Evolutionary conservation across 495 filamentous ascomycete genomes (phyloP), one percentile per base, ranked within the genome.

Genomic region (Penicillium silybi): DNA sequence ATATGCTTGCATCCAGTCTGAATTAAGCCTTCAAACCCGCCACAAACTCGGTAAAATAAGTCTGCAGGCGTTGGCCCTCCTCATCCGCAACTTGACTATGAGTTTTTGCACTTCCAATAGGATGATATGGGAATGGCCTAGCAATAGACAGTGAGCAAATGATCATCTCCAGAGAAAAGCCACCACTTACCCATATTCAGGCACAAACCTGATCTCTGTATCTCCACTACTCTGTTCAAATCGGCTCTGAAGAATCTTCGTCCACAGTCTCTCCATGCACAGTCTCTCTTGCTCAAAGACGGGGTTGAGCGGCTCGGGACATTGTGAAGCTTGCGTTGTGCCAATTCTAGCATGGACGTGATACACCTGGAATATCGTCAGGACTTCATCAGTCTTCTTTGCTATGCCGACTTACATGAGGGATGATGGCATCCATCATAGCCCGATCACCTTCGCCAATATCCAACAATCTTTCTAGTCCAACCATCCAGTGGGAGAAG

Each of bases 71-170:
- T 15, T 48, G 45, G 3, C 57, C 63, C 29, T 69, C 66, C 8
- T 59, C 59, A 45, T 69, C 63, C 1, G 66, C 66, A 5, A 69
- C 47, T 0, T 62, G 52, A 6, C 56, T 49, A 46, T 61, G 53
- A 0, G 50, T 45, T 38, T 56, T 55, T 2, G 53, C 42, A 46
- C 58, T 56, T 10, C 57, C 57, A 22, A 64, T 57, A 0, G 61
- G 63, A 40, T 69, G 66, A 16, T 69, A 69, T 0, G 66, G 66
- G 46, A 61, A 69, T 16, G 66, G 66, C 17, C 66, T 69, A 44
- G 4, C 17, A 5, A 42, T 5, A 11, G 5, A 22, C 40, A n/a
- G 38, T 35, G 5, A 40, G 26, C 32, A 51, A 16, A 3, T 6
- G 1, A 6, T 9, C 15, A 18, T 25, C 10, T 1, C 11, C 15